Conservation (phyloP, 2,329 filamentous ascomycete genomes). For the Davidsoniella eucalypti region DNA sequence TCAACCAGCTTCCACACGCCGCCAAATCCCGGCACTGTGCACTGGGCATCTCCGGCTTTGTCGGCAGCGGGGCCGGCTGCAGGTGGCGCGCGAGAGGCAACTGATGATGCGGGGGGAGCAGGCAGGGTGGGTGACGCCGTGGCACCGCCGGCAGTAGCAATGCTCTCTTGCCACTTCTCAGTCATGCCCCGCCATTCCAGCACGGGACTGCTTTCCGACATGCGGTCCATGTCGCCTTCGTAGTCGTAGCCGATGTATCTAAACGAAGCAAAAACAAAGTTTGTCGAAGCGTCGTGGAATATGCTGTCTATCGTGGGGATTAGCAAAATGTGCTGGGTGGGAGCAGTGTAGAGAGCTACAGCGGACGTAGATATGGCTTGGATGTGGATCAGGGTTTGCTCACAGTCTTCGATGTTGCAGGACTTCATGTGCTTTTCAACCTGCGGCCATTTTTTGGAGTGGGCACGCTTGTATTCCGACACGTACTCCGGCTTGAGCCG, state of each 20-base stretch:
- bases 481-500: conserved; percentile 51
- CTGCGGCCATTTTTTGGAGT: conserved; percentile 61
- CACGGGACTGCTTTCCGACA: conserved; percentile 56
- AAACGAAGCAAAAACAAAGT: conserved; percentile 57
- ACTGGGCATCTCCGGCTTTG: background rate
- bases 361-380: too few species aligned
- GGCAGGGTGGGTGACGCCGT: background rate
- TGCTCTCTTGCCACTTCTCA: conserved; percentile 52
- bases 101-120: background rate
- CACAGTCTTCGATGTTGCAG: conserved; percentile 59
- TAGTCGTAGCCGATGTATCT: conserved; percentile 64
- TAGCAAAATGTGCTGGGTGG: background rate
- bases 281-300: conserved; percentile 45
- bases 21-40: background rate
- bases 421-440: conserved; percentile 60
- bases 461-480: conserved; percentile 55
- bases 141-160: background rate
- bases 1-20: conserved; percentile 7
- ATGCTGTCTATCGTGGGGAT: conserved; percentile 42
- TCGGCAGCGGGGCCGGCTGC: too few species aligned
- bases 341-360: background rate
- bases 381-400: conserved; percentile 15
- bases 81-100: too few species aligned
- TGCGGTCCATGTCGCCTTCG: conserved; percentile 57
- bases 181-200: conserved; percentile 72